These are phyloP conservation scores for Mycosarcoma mackinlayi DNA, from an alignment of 1,284 basidiomycete species.

Conservation along the genomic window DNA sequence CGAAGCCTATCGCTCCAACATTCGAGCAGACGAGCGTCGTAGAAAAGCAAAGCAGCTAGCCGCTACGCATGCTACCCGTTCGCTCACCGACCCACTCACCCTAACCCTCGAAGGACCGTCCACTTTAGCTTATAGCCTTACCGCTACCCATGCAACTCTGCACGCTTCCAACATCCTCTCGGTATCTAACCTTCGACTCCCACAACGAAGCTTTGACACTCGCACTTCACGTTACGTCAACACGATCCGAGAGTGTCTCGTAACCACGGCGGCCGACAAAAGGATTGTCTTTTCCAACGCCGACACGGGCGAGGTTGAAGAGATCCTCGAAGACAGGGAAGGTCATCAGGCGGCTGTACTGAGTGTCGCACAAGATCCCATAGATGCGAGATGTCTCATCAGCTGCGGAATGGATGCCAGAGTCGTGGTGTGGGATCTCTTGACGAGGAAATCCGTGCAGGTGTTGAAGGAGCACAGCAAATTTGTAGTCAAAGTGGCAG, in stretches of 20 bases:
- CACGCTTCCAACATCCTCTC: slow-evolving; percentile 63
- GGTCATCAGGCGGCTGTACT: slow-evolving; percentile 61
- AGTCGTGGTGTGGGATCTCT: slow-evolving; percentile 61
- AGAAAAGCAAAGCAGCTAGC: slow-evolving; percentile 12
- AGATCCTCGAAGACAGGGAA: slow-evolving; percentile 43
- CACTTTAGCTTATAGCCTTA: slow-evolving; percentile 28
- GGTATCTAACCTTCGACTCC: slow-evolving; percentile 30
- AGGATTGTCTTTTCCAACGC: slow-evolving; percentile 54
- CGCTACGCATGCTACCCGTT: slow-evolving; percentile 17
- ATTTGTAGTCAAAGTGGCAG: slow-evolving; percentile 59
- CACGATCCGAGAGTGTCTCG: slow-evolving; percentile 21
- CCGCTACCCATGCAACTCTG: slow-evolving; percentile 38
- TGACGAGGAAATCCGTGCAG: slow-evolving; percentile 41
- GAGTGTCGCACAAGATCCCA: slow-evolving; percentile 51
- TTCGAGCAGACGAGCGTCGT: slow-evolving; percentile 26
- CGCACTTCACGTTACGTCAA: slow-evolving; percentile 14
- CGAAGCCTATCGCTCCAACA: slow-evolving; percentile 37
- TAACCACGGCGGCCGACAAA: slow-evolving; percentile 58
- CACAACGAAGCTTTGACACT: slow-evolving; percentile 37
- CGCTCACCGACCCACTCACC: slow-evolving; percentile 34
- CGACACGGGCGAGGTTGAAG: slow-evolving; percentile 51
- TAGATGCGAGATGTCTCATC: slow-evolving; percentile 45
- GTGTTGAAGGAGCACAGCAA: slow-evolving; percentile 52
- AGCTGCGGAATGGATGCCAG: slow-evolving; percentile 62
- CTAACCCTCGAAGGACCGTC: slow-evolving; percentile 28